These are phyloP conservation scores for Cardiospermum halicacabum DNA, from an alignment of 345 rosid species.

Conservation along the genomic window DNA sequence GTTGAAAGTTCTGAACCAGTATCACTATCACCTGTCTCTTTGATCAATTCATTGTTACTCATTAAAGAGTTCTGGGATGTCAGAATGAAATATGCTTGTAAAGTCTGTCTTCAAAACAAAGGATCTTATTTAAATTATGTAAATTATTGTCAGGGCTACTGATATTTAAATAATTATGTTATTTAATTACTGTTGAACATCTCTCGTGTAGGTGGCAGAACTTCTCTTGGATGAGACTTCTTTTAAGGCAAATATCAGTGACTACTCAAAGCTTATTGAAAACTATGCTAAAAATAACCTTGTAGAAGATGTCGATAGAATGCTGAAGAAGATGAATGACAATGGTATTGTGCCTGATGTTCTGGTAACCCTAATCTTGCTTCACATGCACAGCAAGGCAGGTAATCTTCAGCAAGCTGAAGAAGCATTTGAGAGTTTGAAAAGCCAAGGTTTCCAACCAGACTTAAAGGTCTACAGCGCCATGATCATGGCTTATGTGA, in stretches of 20 bases:
- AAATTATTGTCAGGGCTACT: background rate
- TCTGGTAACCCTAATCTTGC: conserved; percentile 39
- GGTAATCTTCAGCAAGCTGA: conserved; percentile 65
- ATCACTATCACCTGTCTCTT: background rate
- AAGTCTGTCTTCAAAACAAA: background rate
- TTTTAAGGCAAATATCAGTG: conserved; percentile 51
- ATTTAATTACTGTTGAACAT: conserved; percentile 6
- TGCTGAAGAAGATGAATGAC: conserved; percentile 63
- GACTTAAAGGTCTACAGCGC: conserved; percentile 51
- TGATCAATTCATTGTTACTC: too few species aligned
- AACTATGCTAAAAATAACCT: conserved; percentile 51
- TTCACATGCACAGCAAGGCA: conserved; percentile 68
- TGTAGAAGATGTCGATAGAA: conserved; percentile 67
- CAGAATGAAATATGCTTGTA: background rate
- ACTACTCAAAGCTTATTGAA: conserved; percentile 68
- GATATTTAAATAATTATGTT: conserved; percentile 13
- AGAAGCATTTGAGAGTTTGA: conserved; percentile 60
- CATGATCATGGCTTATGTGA: conserved; percentile 72
- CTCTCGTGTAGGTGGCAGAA: conserved; percentile 62
- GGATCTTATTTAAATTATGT: background rate
- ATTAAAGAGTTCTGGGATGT: background rate
- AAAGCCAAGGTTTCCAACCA: conserved; percentile 56
- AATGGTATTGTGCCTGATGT: conserved; percentile 61
- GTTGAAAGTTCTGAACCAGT: conserved; percentile 1
- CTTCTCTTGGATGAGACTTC: conserved; percentile 55